These are phyloP conservation scores for Ogataea paraovalis DNA, from an alignment of 805 yeast species.

Conservation along the genomic window DNA sequence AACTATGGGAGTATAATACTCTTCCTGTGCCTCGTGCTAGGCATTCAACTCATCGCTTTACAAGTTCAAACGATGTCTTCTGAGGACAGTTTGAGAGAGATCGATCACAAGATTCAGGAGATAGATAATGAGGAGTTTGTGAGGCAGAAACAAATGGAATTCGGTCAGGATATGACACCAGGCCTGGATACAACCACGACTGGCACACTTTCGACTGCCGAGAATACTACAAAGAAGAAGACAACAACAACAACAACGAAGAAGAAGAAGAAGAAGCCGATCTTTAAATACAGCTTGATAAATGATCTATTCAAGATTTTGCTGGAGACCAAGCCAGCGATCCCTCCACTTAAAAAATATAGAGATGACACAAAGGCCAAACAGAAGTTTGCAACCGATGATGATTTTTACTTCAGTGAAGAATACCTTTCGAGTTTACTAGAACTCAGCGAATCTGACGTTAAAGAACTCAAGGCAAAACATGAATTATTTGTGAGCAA, in stretches of 20 bases:
- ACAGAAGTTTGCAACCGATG: constrained; percentile 39
- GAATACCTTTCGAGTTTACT: constrained; percentile 43
- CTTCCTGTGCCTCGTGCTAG: not conserved
- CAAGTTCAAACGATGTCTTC: not conserved
- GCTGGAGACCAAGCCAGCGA: constrained; percentile 29
- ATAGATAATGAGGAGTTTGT: constrained; percentile 1
- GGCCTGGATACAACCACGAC: not conserved
- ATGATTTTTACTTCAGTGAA: constrained; percentile 40
- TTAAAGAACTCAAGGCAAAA: constrained; percentile 22
- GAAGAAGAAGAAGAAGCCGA: not conserved
- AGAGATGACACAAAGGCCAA: constrained; percentile 37
- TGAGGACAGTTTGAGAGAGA: not conserved
- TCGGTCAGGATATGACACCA: not conserved
- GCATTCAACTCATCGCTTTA: not conserved
- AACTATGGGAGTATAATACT: not conserved
- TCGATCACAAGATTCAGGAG: not conserved
- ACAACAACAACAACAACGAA: not conserved
- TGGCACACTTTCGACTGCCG: too few relatives aligned
- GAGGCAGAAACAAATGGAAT: not conserved
- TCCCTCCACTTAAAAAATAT: constrained; percentile 42
- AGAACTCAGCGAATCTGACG: constrained; percentile 30
- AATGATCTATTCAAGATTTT: constrained; percentile 25
- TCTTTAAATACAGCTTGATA: constrained; percentile 4
- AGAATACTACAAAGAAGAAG: too few relatives aligned
- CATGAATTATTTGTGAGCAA: constrained; percentile 12